phyloP scores from a whole-genome alignment of 169 alveolate species.

The Plasmodium gonderi region DNA sequence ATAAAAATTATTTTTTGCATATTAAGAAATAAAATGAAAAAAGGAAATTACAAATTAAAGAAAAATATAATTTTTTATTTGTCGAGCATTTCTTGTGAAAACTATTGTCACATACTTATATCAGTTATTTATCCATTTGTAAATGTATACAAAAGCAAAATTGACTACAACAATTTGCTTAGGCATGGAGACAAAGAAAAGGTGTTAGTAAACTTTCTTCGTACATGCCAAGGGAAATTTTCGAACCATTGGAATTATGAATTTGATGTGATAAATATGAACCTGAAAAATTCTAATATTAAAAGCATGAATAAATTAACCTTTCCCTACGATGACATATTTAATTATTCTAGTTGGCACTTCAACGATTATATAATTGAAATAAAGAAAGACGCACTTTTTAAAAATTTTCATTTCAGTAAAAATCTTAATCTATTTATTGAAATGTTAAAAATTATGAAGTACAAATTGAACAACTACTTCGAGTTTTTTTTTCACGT shows the following conservation, averaged over 20 bases:
- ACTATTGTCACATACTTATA: slow-evolving; percentile 50
- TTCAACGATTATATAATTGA: slow-evolving; percentile 52
- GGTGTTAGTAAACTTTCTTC: slow-evolving; percentile 18
- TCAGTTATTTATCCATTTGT: slow-evolving; percentile 33
- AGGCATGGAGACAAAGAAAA: slow-evolving; percentile 52
- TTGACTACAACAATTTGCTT: slow-evolving; percentile 39
- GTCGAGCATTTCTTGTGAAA: slow-evolving; percentile 32
- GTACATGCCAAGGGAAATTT: background rate
- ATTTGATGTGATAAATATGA: background rate
- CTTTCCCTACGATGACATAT: slow-evolving; percentile 40
- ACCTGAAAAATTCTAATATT: background rate
- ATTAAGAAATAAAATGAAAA: slow-evolving; percentile 47
- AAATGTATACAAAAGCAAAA: slow-evolving; percentile 42
- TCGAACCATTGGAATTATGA: slow-evolving; percentile 17
- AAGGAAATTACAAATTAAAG: slow-evolving; percentile 14
- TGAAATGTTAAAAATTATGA: slow-evolving; percentile 45
- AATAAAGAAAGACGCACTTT: slow-evolving; percentile 57
- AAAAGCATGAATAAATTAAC: background rate
- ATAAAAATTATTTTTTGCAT: slow-evolving; percentile 70
- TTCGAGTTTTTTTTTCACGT: slow-evolving; percentile 39
- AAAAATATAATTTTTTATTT: slow-evolving; percentile 65
- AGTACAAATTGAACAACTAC: slow-evolving; percentile 39
- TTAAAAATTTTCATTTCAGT: slow-evolving; percentile 15
- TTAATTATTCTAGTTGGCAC: slow-evolving; percentile 40
- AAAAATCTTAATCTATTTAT: slow-evolving; percentile 30